Conservation (phyloP, 257 asterid genomes). For the Nicotiana tabacum region DNA sequence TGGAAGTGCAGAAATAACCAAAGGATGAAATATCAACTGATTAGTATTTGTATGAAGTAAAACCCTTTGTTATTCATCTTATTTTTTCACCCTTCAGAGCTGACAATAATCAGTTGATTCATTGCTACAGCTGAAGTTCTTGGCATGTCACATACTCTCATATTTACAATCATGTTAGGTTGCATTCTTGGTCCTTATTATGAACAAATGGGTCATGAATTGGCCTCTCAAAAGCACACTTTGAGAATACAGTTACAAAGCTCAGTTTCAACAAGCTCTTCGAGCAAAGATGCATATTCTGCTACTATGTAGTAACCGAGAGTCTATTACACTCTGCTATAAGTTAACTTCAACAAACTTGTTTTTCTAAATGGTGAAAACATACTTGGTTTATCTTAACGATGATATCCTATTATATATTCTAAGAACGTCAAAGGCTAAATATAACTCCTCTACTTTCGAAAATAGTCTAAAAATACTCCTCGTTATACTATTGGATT, state of each 20-base stretch:
- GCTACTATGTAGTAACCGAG: not conserved
- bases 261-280: not conserved
- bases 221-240: not conserved
- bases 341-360: not conserved
- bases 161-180: not conserved
- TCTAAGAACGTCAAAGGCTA: not conserved
- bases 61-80: not conserved
- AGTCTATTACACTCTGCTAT: not conserved
- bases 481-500: no score
- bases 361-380: not conserved
- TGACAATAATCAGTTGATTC: not conserved
- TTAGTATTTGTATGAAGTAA: not conserved
- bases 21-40: not conserved
- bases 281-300: not conserved
- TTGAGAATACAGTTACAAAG: not conserved
- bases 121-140: not conserved
- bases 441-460: no score
- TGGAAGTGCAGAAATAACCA: not conserved
- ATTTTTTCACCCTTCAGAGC: not conserved
- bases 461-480: no score
- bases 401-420: not conserved
- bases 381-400: not conserved
- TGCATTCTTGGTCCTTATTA: not conserved
- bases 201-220: not conserved
- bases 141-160: not conserved